Conservation (phyloP, 2,329 filamentous ascomycete genomes). For the Aspergillus ustus region DNA sequence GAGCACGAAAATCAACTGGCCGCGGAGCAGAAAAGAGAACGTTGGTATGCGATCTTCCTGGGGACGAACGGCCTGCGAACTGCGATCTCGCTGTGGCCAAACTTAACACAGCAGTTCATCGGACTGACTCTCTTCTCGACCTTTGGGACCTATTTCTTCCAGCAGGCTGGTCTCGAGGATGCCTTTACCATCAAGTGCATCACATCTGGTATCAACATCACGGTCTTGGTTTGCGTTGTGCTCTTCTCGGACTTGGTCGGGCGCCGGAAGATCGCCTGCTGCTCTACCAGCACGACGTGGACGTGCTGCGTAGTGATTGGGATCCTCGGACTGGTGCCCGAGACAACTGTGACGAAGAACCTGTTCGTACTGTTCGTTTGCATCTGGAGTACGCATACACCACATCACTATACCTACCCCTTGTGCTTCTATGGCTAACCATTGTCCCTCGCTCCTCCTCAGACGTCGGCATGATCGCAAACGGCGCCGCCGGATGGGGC, state of each 20-base stretch:
- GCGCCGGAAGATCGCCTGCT: slow-evolving; percentile 8
- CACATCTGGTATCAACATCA: slow-evolving; percentile 13
- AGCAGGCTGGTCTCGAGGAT: slow-evolving; percentile 21
- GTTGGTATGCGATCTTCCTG: slow-evolving; percentile 19
- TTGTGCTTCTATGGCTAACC: too few species aligned
- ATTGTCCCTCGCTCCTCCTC: background rate
- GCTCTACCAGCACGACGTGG: slow-evolving; percentile 11
- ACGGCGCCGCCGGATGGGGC: slow-evolving; percentile 34
- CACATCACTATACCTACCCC: too few species aligned
- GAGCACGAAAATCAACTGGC: slow-evolving; percentile 15
- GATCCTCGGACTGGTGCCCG: slow-evolving; percentile 5
- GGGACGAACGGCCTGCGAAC: slow-evolving; percentile 16
- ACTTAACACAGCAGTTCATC: slow-evolving; percentile 24
- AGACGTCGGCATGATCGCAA: slow-evolving; percentile 32
- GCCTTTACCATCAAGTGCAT: slow-evolving; percentile 19
- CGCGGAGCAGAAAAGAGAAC: slow-evolving; percentile 9
- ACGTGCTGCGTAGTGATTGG: slow-evolving; percentile 11
- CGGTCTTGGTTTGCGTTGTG: background rate
- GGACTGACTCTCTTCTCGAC: slow-evolving; percentile 23
- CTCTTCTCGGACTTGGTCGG: background rate
- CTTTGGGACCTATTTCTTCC: slow-evolving; percentile 28
- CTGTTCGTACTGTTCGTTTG: slow-evolving; percentile 13
- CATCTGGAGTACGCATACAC: slow-evolving; percentile 14
- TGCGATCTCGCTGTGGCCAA: slow-evolving; percentile 19
- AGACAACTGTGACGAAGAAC: slow-evolving; percentile 5